A percentile compares a stretch with the other conserved stretches of the same genome.
Evolutionary conservation across 1,139 yeast species (phyloP).

Genomic region (Candida mesenterica): DNA sequence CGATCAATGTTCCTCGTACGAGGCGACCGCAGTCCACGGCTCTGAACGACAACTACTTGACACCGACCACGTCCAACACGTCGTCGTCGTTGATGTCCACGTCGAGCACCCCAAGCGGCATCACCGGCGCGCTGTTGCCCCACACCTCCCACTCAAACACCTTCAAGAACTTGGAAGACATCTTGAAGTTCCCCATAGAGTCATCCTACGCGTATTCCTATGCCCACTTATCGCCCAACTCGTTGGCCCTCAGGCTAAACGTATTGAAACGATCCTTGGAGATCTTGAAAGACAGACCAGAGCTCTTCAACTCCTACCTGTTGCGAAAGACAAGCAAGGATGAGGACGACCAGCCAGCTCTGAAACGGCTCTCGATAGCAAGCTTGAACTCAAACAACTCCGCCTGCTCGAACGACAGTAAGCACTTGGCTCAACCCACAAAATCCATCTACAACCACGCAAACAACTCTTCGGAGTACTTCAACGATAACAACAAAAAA

Average conservation of each 20-base stretch:
- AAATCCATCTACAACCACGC: conserved; percentile 13
- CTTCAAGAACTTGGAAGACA: conserved; percentile 24
- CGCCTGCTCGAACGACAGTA: conserved; percentile 7
- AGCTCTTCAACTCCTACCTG: conserved; percentile 33
- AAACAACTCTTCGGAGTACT: conserved; percentile 26
- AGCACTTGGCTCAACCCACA: conserved; percentile 8
- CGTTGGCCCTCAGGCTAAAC: conserved; percentile 70
- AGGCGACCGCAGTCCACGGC: conserved; percentile 10
- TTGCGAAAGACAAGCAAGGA: neutral
- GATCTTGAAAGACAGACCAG: conserved; percentile 64
- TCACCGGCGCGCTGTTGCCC: no score
- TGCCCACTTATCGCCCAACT: conserved; percentile 77
- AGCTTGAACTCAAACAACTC: conserved; percentile 13
- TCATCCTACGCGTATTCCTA: conserved; percentile 85
- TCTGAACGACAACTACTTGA: conserved; percentile 10
- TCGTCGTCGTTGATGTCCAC: conserved; percentile 3
- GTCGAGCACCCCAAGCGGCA: conserved; percentile 3
- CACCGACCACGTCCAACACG: conserved; percentile 13
- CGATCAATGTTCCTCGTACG: neutral
- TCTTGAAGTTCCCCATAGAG: conserved; percentile 66
- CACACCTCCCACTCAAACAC: no score
- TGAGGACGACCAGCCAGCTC: conserved; percentile 3
- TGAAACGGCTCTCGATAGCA: conserved; percentile 9
- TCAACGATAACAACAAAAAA: conserved; percentile 16
- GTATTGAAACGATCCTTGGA: conserved; percentile 75